A percentile compares a stretch with the other conserved stretches of the same genome.
phyloP scores from a whole-genome alignment of 2,329 filamentous ascomycete species.

The Penicillium brasilianum region DNA sequence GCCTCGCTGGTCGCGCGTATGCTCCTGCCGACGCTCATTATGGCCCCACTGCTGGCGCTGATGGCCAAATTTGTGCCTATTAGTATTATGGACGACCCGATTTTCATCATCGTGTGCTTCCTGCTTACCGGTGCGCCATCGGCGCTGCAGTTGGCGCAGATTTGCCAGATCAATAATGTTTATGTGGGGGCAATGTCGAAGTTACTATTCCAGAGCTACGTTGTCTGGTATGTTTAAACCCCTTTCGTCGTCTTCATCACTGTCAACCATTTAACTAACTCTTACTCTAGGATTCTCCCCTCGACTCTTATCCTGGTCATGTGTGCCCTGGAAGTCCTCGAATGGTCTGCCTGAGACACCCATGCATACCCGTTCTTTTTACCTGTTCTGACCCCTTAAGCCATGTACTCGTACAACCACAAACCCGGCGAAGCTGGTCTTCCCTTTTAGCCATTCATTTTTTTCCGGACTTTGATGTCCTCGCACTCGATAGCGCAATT shows the following conservation, averaged over 20 bases:
- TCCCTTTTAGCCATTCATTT: not conserved
- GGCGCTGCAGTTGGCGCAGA: conserved; percentile 92
- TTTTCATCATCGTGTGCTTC: conserved; percentile 98
- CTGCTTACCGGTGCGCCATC: conserved; percentile 91
- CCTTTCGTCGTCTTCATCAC: not conserved
- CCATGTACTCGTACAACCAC: not conserved
- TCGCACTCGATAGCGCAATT: not conserved
- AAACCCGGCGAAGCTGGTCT: conserved; percentile 1
- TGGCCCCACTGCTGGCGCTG: conserved; percentile 86
- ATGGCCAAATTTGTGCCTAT: conserved; percentile 89
- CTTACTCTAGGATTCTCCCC: conserved; percentile 74
- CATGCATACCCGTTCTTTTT: not conserved
- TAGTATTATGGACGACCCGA: conserved; percentile 94
- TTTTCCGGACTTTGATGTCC: not conserved
- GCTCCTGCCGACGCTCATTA: conserved; percentile 87
- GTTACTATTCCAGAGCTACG: conserved; percentile 93
- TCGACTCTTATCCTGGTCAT: conserved; percentile 90
- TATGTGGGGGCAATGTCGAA: conserved; percentile 94
- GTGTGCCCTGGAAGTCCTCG: conserved; percentile 87
- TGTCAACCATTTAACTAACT: conserved; percentile 17
- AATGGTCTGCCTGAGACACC: conserved; percentile 67
- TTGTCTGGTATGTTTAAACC: conserved; percentile 73
- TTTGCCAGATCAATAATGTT: conserved; percentile 97
- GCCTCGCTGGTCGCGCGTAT: conserved; percentile 88
- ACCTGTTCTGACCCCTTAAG: too few relatives aligned